Base-by-base conservation (phyloP, 345 rosid species). In the Physaria fendleri region DNA sequence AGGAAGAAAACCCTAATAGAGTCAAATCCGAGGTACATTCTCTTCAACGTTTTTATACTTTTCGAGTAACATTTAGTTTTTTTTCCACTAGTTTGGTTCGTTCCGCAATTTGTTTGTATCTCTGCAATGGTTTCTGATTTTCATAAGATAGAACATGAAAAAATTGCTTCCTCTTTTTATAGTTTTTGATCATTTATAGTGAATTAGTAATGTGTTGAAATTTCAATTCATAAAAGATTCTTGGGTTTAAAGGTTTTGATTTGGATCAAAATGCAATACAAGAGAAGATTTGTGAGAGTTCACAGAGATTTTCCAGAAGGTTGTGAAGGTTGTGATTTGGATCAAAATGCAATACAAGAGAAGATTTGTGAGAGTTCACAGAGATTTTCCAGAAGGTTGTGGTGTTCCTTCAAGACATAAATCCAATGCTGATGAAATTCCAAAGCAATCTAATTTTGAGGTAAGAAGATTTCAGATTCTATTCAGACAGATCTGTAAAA, bases 341-440 rank as follows among this genome's bases (percentile, higher is more conserved):
- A 34, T 1, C 5, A 34, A 34, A 16, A 50, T 37, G 46, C 12
- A 8, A 25, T 34, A 46, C 46, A 60, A 60, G 46, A 60, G 56
- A 60, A 60, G 45, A 4, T 6, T 4, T 17, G 18, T 46, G 12
- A 16, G 25, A 12, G 56, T 11, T 15, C n/a, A 14, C n/a, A 6
- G 46, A 0, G 56, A 60, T 60, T 60, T 46, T 47, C 65, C 65
- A 7, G 18, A 23, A 18, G 56, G 56, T 25, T 60, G 65, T 60
- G 56, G 65, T 60, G 56, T 60, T n/a, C 24, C 35, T 14, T 46
- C 18, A 5, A 15, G 21, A 18, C 47, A 11, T 25, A 8, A 0
- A 20, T 35, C 25, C 16, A 34, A 25, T 60, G n/a, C 22, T 33
- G 54, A 8, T 33, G 53, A 20, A 3, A 8, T 7, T 5, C 14